Conservation (phyloP, 2,329 filamentous ascomycete genomes). For the Diplodia seriata region DNA sequence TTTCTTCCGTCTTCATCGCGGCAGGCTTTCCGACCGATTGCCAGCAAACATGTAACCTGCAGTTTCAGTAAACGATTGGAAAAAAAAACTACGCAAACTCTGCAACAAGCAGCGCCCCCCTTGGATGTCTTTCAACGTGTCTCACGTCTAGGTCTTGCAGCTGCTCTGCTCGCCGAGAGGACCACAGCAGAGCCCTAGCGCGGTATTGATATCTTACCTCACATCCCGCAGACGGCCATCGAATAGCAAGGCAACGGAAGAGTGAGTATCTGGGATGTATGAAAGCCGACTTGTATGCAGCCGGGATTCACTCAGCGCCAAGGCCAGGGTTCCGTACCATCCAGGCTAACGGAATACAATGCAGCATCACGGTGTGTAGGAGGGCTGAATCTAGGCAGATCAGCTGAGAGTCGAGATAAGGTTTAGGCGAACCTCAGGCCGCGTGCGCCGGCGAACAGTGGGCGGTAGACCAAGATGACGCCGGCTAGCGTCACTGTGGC, state of each 20-base stretch:
- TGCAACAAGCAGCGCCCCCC: constrained; percentile 6
- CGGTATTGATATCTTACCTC: not conserved
- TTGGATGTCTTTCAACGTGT: constrained; percentile 1
- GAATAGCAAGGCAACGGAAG: not conserved
- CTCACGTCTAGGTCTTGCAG: constrained; percentile 3
- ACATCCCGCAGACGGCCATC: not conserved
- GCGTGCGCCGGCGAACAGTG: constrained; percentile 1
- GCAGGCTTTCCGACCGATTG: constrained; percentile 1
- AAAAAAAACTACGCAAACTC: constrained; percentile 9
- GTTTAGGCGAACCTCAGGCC: constrained; percentile 6
- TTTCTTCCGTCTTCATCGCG: not conserved
- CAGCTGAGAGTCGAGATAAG: constrained; percentile 29
- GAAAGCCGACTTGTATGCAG: not conserved
- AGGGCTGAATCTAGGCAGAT: constrained; percentile 18
- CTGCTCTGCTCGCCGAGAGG: not conserved
- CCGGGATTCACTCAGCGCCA: not conserved
- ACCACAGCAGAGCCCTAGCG: not conserved
- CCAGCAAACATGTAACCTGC: constrained; percentile 16
- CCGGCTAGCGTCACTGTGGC: not conserved
- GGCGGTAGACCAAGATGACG: constrained; percentile 12
- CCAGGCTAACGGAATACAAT: not conserved
- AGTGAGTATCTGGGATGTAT: not conserved
- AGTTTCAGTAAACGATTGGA: constrained; percentile 26
- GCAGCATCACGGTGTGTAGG: not conserved
- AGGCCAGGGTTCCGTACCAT: not conserved